phyloP scores from a whole-genome alignment of 2,329 filamentous ascomycete genomes.

The Monosporascus sp. region DNA sequence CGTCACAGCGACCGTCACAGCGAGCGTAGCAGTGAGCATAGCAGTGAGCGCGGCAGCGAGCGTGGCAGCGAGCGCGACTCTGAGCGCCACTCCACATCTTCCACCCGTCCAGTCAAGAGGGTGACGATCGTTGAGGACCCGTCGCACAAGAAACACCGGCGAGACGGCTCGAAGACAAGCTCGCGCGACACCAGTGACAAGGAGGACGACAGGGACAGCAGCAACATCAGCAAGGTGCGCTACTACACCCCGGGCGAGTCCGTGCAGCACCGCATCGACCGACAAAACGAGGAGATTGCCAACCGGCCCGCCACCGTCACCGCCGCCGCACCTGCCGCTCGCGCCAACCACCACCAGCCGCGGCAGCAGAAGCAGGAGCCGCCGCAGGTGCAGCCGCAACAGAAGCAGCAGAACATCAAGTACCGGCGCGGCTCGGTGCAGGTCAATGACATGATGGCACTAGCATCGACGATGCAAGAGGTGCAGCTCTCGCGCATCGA shows the following conservation, averaged over 20 bases:
- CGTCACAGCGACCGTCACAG: neutral
- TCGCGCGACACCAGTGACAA: constrained; percentile 19
- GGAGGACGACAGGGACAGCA: constrained; percentile 25
- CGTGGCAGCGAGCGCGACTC: constrained; percentile 13
- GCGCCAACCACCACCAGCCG: constrained; percentile 7
- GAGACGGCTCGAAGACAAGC: constrained; percentile 30
- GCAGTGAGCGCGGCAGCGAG: neutral
- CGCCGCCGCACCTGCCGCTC: constrained; percentile 17
- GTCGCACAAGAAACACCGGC: constrained; percentile 27
- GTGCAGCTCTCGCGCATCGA: neutral
- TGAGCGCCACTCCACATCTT: constrained; percentile 15
- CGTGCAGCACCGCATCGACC: constrained; percentile 30
- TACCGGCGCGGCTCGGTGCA: constrained; percentile 29
- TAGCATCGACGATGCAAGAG: neutral
- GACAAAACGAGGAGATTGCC: constrained; percentile 38
- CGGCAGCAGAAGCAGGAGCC: neutral
- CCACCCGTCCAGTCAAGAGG: constrained; percentile 23
- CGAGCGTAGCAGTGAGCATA: neutral
- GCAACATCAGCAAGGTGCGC: constrained; percentile 15
- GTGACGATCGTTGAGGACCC: constrained; percentile 32
- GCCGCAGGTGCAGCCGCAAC: neutral
- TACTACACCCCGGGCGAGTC: neutral
- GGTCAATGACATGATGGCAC: constrained; percentile 12
- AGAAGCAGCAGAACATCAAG: neutral
- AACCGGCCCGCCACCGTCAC: constrained; percentile 27